Conservation (phyloP, 768 basidiomycete genomes). For the Paxillus involutus region DNA sequence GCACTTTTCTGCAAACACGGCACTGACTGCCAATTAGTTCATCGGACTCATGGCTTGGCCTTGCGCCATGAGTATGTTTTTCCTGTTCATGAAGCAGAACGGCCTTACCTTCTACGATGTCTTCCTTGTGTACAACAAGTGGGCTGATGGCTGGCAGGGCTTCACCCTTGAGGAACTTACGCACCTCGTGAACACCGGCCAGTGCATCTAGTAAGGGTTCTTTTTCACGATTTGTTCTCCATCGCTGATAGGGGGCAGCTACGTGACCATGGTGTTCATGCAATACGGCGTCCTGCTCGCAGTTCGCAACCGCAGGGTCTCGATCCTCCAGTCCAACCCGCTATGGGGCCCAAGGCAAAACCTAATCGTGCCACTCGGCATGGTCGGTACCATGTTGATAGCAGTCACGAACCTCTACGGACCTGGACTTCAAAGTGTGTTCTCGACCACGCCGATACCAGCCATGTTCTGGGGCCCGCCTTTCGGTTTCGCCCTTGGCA, state of each 20-base stretch:
- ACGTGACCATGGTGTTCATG: constrained; percentile 48
- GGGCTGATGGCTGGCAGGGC: constrained; percentile 36
- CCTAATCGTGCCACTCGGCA: constrained; percentile 35
- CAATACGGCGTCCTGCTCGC: constrained; percentile 44
- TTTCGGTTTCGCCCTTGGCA: constrained; percentile 40
- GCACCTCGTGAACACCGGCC: constrained; percentile 39
- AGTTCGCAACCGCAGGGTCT: constrained; percentile 44
- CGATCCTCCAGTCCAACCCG: constrained; percentile 42
- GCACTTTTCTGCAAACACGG: not conserved
- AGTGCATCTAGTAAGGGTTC: constrained; percentile 43
- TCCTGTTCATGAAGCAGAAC: constrained; percentile 39
- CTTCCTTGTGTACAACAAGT: constrained; percentile 42
- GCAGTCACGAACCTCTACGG: constrained; percentile 46
- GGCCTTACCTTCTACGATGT: constrained; percentile 37
- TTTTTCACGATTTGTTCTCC: not conserved
- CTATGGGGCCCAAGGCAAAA: constrained; percentile 49
- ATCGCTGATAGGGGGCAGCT: constrained; percentile 26
- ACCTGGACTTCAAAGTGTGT: constrained; percentile 42
- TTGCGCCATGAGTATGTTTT: constrained; percentile 42
- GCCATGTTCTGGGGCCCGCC: constrained; percentile 50
- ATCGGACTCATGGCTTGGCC: constrained; percentile 48
- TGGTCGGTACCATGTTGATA: constrained; percentile 42
- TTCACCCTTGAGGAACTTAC: constrained; percentile 29
- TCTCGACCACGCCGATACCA: constrained; percentile 43
- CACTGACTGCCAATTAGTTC: constrained; percentile 30